Percentiles rank a stretch among this genome's conserved stretches.
Conservation (phyloP, 108 stramenopile species). For the Parietichytrium sp. region DNA sequence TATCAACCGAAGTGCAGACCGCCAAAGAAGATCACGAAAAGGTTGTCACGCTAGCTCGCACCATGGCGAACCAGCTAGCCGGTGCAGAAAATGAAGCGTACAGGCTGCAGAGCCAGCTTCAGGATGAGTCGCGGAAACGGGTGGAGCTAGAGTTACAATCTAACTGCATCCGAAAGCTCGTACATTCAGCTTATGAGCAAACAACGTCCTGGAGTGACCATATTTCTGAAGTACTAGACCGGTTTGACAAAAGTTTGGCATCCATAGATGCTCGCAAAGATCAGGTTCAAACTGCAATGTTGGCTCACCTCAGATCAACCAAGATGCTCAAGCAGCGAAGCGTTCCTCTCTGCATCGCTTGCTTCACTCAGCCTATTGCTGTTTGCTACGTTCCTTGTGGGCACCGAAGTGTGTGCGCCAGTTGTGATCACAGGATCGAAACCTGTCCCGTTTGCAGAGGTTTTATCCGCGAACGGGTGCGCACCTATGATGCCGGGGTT, state of each 20-base stretch:
- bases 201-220: neutral
- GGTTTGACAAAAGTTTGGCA: neutral
- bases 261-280: neutral
- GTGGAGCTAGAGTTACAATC: neutral
- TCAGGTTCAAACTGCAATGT: neutral
- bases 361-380: neutral
- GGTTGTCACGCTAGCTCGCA: neutral
- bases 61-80: neutral
- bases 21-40: neutral
- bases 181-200: neutral
- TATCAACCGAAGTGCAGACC: neutral
- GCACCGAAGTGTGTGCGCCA: neutral
- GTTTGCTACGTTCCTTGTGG: conserved; percentile 30
- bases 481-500: conserved; percentile 31
- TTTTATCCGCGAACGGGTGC: neutral
- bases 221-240: neutral
- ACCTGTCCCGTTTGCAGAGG: neutral
- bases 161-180: neutral
- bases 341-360: neutral
- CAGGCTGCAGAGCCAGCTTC: conserved; percentile 15
- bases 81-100: conserved; percentile 16
- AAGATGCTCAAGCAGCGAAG: neutral
- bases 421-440: neutral
- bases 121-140: neutral
- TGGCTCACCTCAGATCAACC: neutral